These are phyloP conservation scores for Fusarium camptoceras DNA, from an alignment of 2,329 filamentous ascomycete genomes.

Conservation along the genomic window DNA sequence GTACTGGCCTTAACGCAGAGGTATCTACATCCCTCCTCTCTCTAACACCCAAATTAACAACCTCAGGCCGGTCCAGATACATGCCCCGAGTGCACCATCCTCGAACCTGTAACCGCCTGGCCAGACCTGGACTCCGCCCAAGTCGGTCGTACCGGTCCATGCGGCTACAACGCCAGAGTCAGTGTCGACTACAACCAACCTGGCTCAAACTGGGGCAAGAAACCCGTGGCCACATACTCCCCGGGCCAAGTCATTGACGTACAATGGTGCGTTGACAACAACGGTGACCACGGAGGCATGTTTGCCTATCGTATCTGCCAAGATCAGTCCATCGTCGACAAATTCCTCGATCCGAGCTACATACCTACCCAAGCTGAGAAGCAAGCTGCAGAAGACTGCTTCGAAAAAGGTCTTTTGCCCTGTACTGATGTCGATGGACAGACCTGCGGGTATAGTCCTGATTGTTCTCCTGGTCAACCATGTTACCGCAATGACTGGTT, in stretches of 20 bases:
- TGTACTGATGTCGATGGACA: conserved; percentile 65
- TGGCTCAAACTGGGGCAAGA: conserved; percentile 56
- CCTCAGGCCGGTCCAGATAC: conserved; percentile 60
- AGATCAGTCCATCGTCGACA: conserved; percentile 62
- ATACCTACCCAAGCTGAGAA: conserved; percentile 64
- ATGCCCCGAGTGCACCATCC: conserved; percentile 66
- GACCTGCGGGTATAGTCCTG: conserved; percentile 60
- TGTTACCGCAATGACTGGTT: conserved; percentile 67
- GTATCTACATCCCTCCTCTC: neutral
- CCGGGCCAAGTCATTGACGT: conserved; percentile 61
- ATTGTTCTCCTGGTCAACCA: conserved; percentile 57
- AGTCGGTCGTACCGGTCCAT: conserved; percentile 62
- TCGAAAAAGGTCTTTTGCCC: conserved; percentile 58
- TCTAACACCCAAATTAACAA: neutral
- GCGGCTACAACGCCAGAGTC: conserved; percentile 66
- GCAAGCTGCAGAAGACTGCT: conserved; percentile 65
- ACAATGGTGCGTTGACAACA: conserved; percentile 67
- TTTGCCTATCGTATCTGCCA: conserved; percentile 66
- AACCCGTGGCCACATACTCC: conserved; percentile 57
- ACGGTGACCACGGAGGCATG: conserved; percentile 68
- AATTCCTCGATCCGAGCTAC: conserved; percentile 60
- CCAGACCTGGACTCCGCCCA: conserved; percentile 59
- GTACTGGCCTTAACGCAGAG: conserved; percentile 34
- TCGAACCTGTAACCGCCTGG: conserved; percentile 64
- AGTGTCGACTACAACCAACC: conserved; percentile 66